phyloP scores from a whole-genome alignment of 768 basidiomycete species.

The Lactifluus pinguis region DNA sequence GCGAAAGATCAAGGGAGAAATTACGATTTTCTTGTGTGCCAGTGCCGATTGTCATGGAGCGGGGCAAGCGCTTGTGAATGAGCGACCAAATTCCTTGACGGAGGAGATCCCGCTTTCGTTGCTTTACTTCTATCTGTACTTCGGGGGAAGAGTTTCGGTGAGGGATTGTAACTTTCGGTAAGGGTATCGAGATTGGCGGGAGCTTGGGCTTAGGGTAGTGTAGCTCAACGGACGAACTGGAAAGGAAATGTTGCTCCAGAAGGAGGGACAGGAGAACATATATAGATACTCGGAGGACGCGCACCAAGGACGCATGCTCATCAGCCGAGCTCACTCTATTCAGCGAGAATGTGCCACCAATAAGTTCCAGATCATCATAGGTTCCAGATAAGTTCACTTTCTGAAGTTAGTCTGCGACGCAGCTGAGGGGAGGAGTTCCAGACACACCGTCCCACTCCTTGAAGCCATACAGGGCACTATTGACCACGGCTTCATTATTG shows the following conservation, averaged over 20 bases:
- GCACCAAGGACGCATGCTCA: constrained; percentile 37
- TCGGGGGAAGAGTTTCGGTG: constrained; percentile 18
- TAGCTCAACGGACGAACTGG: constrained; percentile 41
- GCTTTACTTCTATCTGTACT: constrained; percentile 11
- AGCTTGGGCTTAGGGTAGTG: constrained; percentile 31
- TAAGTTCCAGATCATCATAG: constrained; percentile 28
- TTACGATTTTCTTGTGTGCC: constrained; percentile 24
- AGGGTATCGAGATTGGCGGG: constrained; percentile 8
- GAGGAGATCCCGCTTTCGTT: constrained; percentile 19
- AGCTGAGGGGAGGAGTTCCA: background rate
- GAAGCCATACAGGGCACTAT: constrained; percentile 40
- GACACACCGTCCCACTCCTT: constrained; percentile 43
- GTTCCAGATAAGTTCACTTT: constrained; percentile 6
- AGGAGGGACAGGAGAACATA: constrained; percentile 50
- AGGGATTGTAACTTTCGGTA: background rate
- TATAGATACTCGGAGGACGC: constrained; percentile 42
- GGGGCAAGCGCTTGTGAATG: constrained; percentile 30
- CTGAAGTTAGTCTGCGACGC: background rate
- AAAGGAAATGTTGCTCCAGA: constrained; percentile 51
- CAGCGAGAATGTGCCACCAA: constrained; percentile 57
- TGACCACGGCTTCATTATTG: constrained; percentile 16
- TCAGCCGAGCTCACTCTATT: constrained; percentile 34
- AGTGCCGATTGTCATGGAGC: constrained; percentile 22
- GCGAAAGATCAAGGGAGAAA: constrained; percentile 35
- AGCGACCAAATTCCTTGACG: constrained; percentile 29